phyloP scores from a whole-genome alignment of 2,329 filamentous ascomycete species.

The Scedosporium apiospermum region DNA sequence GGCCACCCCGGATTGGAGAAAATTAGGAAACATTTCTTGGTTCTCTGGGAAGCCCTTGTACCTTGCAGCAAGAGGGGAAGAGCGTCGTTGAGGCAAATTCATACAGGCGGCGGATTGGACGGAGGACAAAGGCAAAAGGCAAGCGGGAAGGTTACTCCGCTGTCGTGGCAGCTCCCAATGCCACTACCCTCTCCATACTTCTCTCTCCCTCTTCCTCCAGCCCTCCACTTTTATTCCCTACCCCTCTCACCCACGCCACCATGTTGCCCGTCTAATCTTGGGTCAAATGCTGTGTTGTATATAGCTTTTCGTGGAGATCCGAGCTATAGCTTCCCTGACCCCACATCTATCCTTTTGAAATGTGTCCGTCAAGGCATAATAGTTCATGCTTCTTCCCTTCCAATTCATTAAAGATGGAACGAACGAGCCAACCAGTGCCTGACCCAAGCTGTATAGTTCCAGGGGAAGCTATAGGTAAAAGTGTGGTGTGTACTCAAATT shows the following conservation, averaged over 20 bases:
- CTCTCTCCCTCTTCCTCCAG: not conserved
- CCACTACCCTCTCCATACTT: not conserved
- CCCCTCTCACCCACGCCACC: not conserved
- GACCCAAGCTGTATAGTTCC: not conserved
- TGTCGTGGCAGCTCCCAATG: not conserved
- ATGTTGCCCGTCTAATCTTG: not conserved
- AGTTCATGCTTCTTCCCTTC: not conserved
- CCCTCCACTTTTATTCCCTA: not conserved
- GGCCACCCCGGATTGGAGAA: not conserved
- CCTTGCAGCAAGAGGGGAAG: not conserved
- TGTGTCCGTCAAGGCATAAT: not conserved
- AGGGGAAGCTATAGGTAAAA: not conserved
- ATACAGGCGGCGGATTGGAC: not conserved
- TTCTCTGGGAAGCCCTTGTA: constrained; percentile 2
- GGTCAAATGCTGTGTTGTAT: not conserved
- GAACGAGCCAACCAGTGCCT: constrained; percentile 7
- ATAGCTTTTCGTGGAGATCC: not conserved
- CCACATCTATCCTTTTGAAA: not conserved
- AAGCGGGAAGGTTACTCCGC: not conserved
- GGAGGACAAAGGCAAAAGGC: not conserved
- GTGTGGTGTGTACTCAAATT: constrained; percentile 5
- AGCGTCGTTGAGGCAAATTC: not conserved
- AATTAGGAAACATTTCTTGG: not conserved
- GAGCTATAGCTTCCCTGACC: constrained; percentile 2
- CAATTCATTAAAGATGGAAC: not conserved